Evolutionary conservation across 2,329 filamentous ascomycete genomes (phyloP).

Genomic region (Mycosphaerelloides madeirae): DNA sequence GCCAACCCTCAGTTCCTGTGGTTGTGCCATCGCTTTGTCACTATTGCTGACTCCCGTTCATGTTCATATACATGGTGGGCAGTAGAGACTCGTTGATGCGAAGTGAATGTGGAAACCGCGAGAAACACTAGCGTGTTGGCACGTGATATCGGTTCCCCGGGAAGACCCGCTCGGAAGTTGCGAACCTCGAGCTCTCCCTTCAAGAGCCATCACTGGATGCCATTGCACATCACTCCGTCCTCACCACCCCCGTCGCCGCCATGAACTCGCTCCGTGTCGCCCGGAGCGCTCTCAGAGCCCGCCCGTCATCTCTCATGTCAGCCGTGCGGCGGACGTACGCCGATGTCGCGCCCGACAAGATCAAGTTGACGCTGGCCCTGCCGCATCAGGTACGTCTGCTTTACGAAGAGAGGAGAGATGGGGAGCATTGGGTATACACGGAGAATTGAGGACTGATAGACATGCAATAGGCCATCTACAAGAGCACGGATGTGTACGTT

Average conservation of each 20-base stretch:
- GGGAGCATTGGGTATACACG: slow-evolving; percentile 1
- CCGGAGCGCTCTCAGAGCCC: slow-evolving; percentile 80
- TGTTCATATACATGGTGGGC: too few species aligned
- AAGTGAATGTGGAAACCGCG: too few species aligned
- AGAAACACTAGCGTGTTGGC: too few species aligned
- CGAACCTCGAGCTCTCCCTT: too few species aligned
- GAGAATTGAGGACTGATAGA: neutral
- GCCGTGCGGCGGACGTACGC: slow-evolving; percentile 74
- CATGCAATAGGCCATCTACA: slow-evolving; percentile 58
- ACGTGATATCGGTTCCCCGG: too few species aligned
- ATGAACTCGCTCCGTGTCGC: slow-evolving; percentile 96
- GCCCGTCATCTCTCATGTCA: slow-evolving; percentile 69
- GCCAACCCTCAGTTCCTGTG: slow-evolving; percentile 12
- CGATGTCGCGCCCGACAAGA: slow-evolving; percentile 55
- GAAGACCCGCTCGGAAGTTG: too few species aligned
- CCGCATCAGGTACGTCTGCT: slow-evolving; percentile 83
- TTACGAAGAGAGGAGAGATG: neutral
- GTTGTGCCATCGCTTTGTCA: neutral
- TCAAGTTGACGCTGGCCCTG: slow-evolving; percentile 96
- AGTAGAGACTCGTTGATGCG: too few species aligned
- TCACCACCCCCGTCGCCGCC: slow-evolving; percentile 23
- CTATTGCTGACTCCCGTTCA: neutral
- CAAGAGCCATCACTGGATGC: too few species aligned
- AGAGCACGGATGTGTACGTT: slow-evolving; percentile 66
- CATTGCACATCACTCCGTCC: too few species aligned